A percentile compares a stretch with the other conserved stretches of the same genome.
phyloP scores from a whole-genome alignment of 2,329 filamentous ascomycete genomes.

The Tothia fuscella region DNA sequence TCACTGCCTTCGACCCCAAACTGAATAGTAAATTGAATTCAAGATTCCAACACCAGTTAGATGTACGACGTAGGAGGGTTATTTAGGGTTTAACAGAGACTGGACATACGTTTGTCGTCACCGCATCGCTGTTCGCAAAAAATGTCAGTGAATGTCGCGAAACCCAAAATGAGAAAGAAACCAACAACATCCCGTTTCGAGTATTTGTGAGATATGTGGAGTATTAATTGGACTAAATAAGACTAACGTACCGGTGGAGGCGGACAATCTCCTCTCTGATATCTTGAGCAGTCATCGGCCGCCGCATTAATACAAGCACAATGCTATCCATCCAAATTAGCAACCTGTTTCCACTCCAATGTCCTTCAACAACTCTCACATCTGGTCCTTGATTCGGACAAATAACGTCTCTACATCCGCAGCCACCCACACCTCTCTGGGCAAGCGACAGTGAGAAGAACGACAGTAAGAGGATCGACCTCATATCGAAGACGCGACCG shows the following conservation, averaged over 20 bases:
- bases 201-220: too few species aligned
- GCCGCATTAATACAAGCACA: slow-evolving; percentile 7
- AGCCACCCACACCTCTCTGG: slow-evolving; percentile 1
- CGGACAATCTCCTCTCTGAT: slow-evolving; percentile 1
- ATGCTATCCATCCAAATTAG: slow-evolving; percentile 3
- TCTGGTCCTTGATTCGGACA: slow-evolving; percentile 8
- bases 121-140: too few species aligned
- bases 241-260: slow-evolving; percentile 4
- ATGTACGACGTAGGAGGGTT: too few species aligned
- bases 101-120: too few species aligned
- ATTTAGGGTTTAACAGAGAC: too few species aligned
- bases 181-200: too few species aligned
- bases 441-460: neutral
- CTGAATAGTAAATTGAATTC: too few species aligned
- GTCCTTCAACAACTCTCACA: neutral
- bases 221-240: too few species aligned
- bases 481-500: slow-evolving; percentile 1
- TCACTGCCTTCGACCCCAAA: too few species aligned
- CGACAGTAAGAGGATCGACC: neutral
- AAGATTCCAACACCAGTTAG: too few species aligned
- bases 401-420: slow-evolving; percentile 7
- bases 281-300: slow-evolving; percentile 5
- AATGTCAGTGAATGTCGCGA: too few species aligned
- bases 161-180: too few species aligned
- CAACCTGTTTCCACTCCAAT: neutral